Percentiles rank a stretch among this genome's conserved stretches.
phyloP scores from a whole-genome alignment of 805 yeast species.

The Candida silvicultrix region DNA sequence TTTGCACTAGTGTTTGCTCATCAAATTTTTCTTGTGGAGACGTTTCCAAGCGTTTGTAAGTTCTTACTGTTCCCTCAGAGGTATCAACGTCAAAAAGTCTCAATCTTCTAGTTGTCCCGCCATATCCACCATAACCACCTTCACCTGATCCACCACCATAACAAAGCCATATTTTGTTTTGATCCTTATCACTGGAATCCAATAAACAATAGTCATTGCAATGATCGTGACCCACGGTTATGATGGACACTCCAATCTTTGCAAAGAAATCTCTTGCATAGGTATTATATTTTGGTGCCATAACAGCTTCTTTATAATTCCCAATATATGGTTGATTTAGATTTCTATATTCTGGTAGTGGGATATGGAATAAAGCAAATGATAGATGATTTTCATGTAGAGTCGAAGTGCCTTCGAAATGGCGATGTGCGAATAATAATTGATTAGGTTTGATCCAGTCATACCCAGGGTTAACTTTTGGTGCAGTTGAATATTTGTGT shows the following conservation, averaged over 20 bases:
- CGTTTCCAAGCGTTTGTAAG: conserved; percentile 73
- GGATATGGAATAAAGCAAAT: conserved; percentile 94
- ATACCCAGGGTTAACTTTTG: conserved; percentile 71
- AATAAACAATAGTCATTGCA: conserved; percentile 84
- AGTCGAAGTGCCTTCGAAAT: conserved; percentile 24
- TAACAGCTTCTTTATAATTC: conserved; percentile 58
- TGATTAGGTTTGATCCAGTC: conserved; percentile 79
- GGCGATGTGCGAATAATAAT: conserved; percentile 44
- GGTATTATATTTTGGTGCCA: conserved; percentile 70
- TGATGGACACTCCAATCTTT: conserved; percentile 65
- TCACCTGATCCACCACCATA: conserved; percentile 93
- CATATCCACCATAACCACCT: conserved; percentile 95
- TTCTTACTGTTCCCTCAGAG: conserved; percentile 31
- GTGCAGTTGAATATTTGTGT: conserved; percentile 64
- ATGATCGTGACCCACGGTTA: conserved; percentile 92
- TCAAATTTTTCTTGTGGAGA: conserved; percentile 41
- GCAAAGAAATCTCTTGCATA: conserved; percentile 56
- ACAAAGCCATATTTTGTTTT: conserved; percentile 64
- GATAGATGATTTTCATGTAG: conserved; percentile 41
- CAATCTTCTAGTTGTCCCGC: conserved; percentile 76
- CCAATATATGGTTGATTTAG: conserved; percentile 49
- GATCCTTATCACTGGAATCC: conserved; percentile 34
- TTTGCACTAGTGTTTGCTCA: conserved; percentile 31
- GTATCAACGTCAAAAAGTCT: conserved; percentile 66
- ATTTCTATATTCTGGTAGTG: conserved; percentile 76